These are phyloP conservation scores for Acanthamoeba quina DNA, from an alignment of 208 protist species.

Conservation along the genomic window DNA sequence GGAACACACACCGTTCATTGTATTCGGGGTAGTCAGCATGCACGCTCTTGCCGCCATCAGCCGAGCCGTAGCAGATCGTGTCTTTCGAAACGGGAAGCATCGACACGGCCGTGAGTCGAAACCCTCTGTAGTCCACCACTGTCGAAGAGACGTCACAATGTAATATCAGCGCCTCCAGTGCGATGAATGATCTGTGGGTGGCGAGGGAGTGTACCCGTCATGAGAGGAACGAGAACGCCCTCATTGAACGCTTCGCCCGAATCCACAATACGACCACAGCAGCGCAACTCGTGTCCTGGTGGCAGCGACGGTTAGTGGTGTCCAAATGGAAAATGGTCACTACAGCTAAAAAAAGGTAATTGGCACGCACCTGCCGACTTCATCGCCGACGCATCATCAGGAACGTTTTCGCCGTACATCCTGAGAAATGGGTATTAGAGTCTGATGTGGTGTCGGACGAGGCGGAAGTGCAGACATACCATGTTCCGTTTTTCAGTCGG, in stretches of 20 bases:
- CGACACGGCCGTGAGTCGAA: constrained; percentile 63
- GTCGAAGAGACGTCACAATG: background rate
- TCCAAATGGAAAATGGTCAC: too few relatives aligned
- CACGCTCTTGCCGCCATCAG: constrained; percentile 20
- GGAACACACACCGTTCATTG: background rate
- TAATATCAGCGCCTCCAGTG: background rate
- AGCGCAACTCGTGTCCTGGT: constrained; percentile 34
- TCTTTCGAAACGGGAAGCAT: constrained; percentile 48
- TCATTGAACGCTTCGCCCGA: constrained; percentile 36
- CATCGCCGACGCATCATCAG: constrained; percentile 63
- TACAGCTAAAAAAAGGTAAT: background rate
- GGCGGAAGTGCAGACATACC: background rate
- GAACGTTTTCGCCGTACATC: constrained; percentile 68
- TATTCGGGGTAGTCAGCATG: constrained; percentile 45
- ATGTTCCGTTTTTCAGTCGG: constrained; percentile 3
- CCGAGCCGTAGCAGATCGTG: constrained; percentile 72
- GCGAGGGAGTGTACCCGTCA: background rate
- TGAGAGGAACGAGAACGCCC: constrained; percentile 52
- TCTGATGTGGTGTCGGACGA: background rate
- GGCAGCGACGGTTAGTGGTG: background rate
- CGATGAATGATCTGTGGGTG: background rate
- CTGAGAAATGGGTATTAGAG: background rate
- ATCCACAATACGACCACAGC: constrained; percentile 46
- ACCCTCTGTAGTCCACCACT: constrained; percentile 72
- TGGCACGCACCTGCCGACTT: constrained; percentile 35